phyloP scores from a whole-genome alignment of 2,329 filamentous ascomycete species.

The Fusarium fracticaudum region DNA sequence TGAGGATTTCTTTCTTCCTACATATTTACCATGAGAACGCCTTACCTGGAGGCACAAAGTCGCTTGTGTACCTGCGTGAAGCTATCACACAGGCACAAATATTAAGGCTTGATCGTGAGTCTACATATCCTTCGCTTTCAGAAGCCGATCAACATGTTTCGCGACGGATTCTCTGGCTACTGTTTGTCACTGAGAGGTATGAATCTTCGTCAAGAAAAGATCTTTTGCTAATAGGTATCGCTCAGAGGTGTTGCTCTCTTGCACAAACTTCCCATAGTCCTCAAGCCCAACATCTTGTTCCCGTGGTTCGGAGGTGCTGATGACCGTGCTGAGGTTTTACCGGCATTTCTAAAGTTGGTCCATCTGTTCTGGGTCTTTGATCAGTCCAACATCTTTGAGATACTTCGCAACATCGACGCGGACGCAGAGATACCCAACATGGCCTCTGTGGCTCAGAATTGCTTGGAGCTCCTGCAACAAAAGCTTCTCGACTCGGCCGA shows the following conservation, averaged over 20 bases:
- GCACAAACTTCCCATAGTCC: constrained; percentile 58
- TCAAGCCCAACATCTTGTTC: constrained; percentile 54
- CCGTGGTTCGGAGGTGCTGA: constrained; percentile 46
- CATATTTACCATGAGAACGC: constrained; percentile 63
- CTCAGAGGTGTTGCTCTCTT: constrained; percentile 59
- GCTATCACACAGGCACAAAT: constrained; percentile 63
- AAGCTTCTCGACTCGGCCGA: constrained; percentile 53
- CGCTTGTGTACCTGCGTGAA: constrained; percentile 59
- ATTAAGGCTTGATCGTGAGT: constrained; percentile 56
- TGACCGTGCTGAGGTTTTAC: constrained; percentile 56
- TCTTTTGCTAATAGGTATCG: constrained; percentile 1
- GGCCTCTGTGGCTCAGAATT: constrained; percentile 44
- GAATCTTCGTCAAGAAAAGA: background rate
- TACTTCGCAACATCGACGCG: constrained; percentile 52
- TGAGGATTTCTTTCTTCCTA: constrained; percentile 61
- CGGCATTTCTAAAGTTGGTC: constrained; percentile 60
- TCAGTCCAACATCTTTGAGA: constrained; percentile 58
- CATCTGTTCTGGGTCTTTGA: constrained; percentile 62
- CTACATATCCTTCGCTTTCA: constrained; percentile 50
- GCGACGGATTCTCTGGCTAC: constrained; percentile 57
- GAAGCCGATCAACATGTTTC: constrained; percentile 55
- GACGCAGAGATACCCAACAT: constrained; percentile 46
- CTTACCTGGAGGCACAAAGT: constrained; percentile 55
- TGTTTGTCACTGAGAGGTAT: constrained; percentile 58
- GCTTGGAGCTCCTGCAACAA: constrained; percentile 53